Conservation (phyloP, 75 land plant species). For the Chamaecyparis obtusa region DNA sequence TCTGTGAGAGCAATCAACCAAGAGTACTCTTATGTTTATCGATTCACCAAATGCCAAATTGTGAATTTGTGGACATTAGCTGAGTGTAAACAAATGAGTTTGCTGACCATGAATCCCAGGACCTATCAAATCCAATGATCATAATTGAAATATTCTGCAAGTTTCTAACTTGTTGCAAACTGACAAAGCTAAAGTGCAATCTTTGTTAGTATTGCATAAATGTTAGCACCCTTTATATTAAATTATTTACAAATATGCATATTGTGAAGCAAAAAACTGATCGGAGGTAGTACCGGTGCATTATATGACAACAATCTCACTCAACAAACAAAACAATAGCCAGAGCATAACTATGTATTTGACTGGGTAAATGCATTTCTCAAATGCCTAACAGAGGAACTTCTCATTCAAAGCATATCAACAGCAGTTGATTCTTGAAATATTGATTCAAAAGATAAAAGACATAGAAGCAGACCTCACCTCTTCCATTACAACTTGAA, state of each 20-base stretch:
- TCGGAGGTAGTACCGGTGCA: background rate
- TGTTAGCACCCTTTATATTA: background rate
- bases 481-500: background rate
- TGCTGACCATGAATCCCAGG: background rate
- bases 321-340: background rate
- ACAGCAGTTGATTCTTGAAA: background rate
- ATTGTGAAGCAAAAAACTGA: background rate
- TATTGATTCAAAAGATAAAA: background rate
- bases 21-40: background rate
- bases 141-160: background rate
- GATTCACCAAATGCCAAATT: background rate
- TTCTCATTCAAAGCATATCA: slow-evolving; percentile 3
- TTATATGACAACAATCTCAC: background rate
- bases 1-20: background rate
- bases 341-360: background rate
- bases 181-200: background rate
- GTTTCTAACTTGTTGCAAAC: background rate
- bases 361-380: background rate
- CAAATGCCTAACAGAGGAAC: background rate
- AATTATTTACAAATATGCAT: background rate
- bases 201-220: background rate
- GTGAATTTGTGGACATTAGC: background rate
- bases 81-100: background rate
- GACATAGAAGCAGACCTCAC: background rate
- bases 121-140: background rate